Base-by-base conservation (phyloP, 208 protist species). In the Crithidia expoeki region DNA sequence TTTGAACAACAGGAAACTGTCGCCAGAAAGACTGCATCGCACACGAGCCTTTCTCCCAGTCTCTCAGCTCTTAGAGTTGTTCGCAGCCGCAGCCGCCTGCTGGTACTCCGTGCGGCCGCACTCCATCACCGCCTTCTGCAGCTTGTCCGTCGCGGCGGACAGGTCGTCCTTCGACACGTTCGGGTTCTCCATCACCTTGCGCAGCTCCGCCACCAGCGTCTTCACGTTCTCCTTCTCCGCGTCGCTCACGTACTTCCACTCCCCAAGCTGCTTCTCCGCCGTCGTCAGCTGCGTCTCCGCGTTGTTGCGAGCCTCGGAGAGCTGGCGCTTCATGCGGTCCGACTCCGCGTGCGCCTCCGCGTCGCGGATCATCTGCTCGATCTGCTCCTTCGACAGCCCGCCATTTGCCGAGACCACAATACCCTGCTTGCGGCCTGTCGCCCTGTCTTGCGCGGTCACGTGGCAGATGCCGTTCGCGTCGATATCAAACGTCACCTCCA, bases 401-500 rank as follows among this genome's bases (percentile, higher is more conserved):
- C 89, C 90, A 65, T 79, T 85, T 2, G 86, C 85, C 0, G 91
- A 84, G 62, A 99, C 99, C 6, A 89, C 97, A 76, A 99, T 99
- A 61, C 89, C 84, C 79, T 99, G 92, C 28, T 62, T 85, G 30
- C 96, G 96, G 50, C 97, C 97, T 0, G 98, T 98, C 10, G 94
- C 92, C 86, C 99, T 99, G 86, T 99, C 98, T 80, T 94, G 63
- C 0, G 98, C 98, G 16, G 89, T 90, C 10, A 99, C 99, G 75
- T 98, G 98, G 52, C 99, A 92, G 84, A 99, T 99, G 55, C 98
- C 97, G 81, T 99, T 99, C 27, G 96, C 97, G 84, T 99, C 98
- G 74, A 99, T 98, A 81, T 99, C 98, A 83, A 99, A 99, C 25
- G 92, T 98, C 61, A 99, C 98, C 81, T 99, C 97, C 36, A 99